Evolutionary conservation across 2,329 filamentous ascomycete genomes (phyloP), one percentile per base, ranked within the genome.

Genomic region (Massarina eburnea): DNA sequence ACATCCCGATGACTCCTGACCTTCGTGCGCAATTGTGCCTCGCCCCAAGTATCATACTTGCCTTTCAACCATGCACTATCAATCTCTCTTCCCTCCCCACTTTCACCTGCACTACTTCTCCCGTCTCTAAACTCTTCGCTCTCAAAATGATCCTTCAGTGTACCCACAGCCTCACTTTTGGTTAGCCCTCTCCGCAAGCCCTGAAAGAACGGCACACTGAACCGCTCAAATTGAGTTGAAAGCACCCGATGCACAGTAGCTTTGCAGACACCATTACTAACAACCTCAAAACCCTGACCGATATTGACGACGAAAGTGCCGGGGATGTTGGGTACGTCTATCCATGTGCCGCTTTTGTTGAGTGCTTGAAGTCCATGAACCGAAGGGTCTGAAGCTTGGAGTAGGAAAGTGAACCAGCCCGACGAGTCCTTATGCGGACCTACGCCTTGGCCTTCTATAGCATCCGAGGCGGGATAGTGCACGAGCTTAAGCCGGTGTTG

Each of bases 321-420:
- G 0, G 70, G 64, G 1, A 81, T 59, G 0, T 71, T 72, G 0
- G 74, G 75, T 5, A 77, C 78, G 27, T 77, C 68, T 18, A 82
- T 62, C 80, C 80, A 82, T 1, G 60, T 50, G 1, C 76, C 77
- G 0, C 58, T 56, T 32, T 72, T 70, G 46, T 76, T 76, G 14
- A 83, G 71, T 1, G 76, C 78, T 55, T 82, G 76, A 0, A 82
- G 66, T 0, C 80, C 76, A 0, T 78, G 80, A 6, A 81, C 78
- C 3, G 26, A 30, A 4, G 39, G 27, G 12, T 29, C 26, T 7
- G 39, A 41, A 19, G 26, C 39, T 59, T 85, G 83, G 1, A 82
- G 75, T 3, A 85, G 73, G 50, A 85, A 84, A 0, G 82, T 85
- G 71, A 82, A 81, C 80, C 80, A 84, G 3, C 81, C 81, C 0